These are phyloP conservation scores for Marchantia paleacea DNA, from an alignment of 225 moss, liverwort and hornwort genomes.

Conservation along the genomic window DNA sequence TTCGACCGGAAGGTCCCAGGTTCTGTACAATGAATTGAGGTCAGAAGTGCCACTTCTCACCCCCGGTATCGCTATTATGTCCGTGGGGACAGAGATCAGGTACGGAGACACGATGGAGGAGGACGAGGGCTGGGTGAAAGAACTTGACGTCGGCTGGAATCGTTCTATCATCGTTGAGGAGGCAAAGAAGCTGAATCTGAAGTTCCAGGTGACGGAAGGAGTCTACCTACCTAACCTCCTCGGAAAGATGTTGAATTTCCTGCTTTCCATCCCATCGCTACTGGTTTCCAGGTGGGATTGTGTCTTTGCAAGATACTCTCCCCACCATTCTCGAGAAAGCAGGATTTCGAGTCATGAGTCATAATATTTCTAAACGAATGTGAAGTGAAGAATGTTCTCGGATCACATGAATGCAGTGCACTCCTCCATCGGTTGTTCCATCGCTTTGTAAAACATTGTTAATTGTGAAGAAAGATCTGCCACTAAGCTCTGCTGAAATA, in stretches of 20 bases:
- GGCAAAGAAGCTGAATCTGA: constrained; percentile 58
- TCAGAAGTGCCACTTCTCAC: constrained; percentile 71
- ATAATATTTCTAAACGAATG: too few species aligned
- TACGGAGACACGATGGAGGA: constrained; percentile 69
- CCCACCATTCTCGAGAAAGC: too few species aligned
- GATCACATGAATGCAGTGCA: too few species aligned
- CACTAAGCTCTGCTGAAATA: too few species aligned
- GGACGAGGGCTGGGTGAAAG: constrained; percentile 70
- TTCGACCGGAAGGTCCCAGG: constrained; percentile 81
- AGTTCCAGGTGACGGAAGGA: constrained; percentile 56
- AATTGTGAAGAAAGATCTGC: not conserved
- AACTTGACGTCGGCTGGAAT: constrained; percentile 83
- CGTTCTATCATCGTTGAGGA: constrained; percentile 70
- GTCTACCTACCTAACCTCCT: not conserved
- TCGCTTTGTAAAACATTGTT: too few species aligned
- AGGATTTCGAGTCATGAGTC: too few species aligned
- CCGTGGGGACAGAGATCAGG: constrained; percentile 85
- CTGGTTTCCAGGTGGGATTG: not conserved
- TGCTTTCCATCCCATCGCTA: not conserved
- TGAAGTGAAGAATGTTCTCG: too few species aligned
- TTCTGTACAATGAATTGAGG: constrained; percentile 63
- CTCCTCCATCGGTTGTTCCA: too few species aligned
- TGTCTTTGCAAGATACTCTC: not conserved
- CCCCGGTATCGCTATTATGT: constrained; percentile 79
- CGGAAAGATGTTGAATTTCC: not conserved